Evolutionary conservation across 345 rosid genomes (phyloP), one percentile per base, ranked within the genome.

Genomic region (Citrus cavaleriei): DNA sequence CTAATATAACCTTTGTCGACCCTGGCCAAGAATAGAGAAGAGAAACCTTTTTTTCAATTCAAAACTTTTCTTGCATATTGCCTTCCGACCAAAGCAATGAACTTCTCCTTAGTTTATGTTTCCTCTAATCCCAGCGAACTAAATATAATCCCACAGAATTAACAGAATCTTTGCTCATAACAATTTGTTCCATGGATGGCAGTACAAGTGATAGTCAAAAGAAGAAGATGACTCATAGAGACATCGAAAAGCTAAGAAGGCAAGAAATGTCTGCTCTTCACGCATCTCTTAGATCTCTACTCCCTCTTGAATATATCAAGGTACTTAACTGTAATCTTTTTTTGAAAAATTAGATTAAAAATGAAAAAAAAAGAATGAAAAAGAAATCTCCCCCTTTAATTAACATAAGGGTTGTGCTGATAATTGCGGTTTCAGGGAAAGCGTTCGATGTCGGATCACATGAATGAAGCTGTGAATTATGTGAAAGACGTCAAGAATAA

Each of bases 361-460:
- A 46, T 65, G 6, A 4, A 34, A 34, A 38, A 42, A 46, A 46
- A 46, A 46, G 49, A 42, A 46, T 13, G 51, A 46, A 46, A 46
- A 46, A 13, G 16, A 70, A 54, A 57, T 24, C 40, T 32, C 21
- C 42, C 14, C 10, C 30, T 22, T 32, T 2, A 22, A 32, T 46
- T 46, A 46, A 13, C 18, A 13, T 13, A 3, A 46, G 51, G 51
- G 51, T 46, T 46, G 13, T 46, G 51, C 51, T 46, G 51, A 46
- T 46, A 46, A 8, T 42, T 77, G 63, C 32, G 65, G 18, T 74
- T 86, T n/a, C 79, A 93, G 97, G 97, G 97, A 80, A 95, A 90
- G 86, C 88, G 98, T 22, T 89, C 97, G 34, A 88, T 84, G 74
- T 91, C 97, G 27, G 98, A 93, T 87, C 95, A 89, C 60, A 88